Conservation (phyloP, 176 grass and related monocot species). For the Areca catechu region DNA sequence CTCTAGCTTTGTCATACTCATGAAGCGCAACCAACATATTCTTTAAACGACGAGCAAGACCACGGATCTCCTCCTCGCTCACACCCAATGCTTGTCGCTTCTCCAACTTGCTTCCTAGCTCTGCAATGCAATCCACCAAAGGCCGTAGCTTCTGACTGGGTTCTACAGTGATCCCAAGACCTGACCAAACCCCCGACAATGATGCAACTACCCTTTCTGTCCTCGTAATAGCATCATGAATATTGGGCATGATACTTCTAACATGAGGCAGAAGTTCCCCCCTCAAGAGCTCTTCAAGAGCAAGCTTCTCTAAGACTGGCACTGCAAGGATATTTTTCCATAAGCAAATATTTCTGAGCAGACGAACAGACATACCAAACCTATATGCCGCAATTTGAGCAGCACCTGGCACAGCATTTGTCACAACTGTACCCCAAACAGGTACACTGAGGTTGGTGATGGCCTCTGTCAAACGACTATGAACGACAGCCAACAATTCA, state of each 20-base stretch:
- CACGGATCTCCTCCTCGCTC: conserved; percentile 46
- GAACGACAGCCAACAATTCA: conserved; percentile 47
- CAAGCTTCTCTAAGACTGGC: conserved; percentile 71
- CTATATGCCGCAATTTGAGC: conserved; percentile 56
- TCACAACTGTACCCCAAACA: conserved; percentile 67
- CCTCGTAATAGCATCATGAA: conserved; percentile 69
- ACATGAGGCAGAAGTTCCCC: conserved; percentile 87
- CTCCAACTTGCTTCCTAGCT: conserved; percentile 70
- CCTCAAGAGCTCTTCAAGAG: conserved; percentile 58
- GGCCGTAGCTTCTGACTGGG: conserved; percentile 44
- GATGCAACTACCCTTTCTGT: conserved; percentile 61
- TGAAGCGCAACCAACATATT: conserved; percentile 48
- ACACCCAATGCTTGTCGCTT: conserved; percentile 35
- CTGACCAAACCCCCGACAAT: conserved; percentile 39
- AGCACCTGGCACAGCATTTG: conserved; percentile 68
- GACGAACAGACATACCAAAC: conserved; percentile 69
- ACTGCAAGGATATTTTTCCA: conserved; percentile 76
- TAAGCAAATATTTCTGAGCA: conserved; percentile 76
- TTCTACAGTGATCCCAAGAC: conserved; percentile 5
- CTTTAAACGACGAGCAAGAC: conserved; percentile 70
- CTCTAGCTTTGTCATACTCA: conserved; percentile 83
- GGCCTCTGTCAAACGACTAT: conserved; percentile 50
- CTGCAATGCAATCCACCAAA: conserved; percentile 54
- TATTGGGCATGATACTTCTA: conserved; percentile 66
- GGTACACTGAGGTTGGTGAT: conserved; percentile 54